Evolutionary conservation across 2,329 filamentous ascomycete species (phyloP), one percentile per base, ranked within the genome.

Genomic region (Fusarium sp.): DNA sequence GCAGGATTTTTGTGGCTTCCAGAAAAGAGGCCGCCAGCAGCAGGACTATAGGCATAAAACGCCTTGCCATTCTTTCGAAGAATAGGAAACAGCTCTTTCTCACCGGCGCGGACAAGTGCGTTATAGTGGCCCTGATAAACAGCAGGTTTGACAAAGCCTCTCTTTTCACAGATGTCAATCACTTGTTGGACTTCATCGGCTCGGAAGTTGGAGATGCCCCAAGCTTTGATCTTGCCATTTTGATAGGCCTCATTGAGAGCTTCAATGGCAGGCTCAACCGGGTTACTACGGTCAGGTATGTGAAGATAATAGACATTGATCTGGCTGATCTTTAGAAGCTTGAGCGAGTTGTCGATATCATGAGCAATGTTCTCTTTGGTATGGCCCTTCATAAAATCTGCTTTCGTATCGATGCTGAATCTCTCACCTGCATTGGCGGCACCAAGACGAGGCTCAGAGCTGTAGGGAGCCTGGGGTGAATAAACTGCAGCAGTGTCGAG

Each of bases 61-160:
- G 81, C 74, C 3, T 87, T 85, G 18, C 77, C 78, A 41, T 84
- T 72, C 59, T 82, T 79, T 6, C 85, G 80, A 16, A 87, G 73
- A 1, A 83, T 56, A 0, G 85, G 83, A 24, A 87, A 81, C 3
- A 87, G 75, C 18, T 82, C 79, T 36, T 79, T 78, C 63, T 88
- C 86, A 11, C 77, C 79, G 6, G 80, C 76, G 48, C 86, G 80
- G 7, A 80, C 79, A 18, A 88, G 75, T 13, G 82, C 78, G 60
- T 87, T 86, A 75, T 88, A 87, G 13, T 83, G 79, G 4, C 86
- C 85, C 70, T 88, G 83, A 66, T 86, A 87, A 7, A 86, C 83
- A 9, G 76, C 79, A 1, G 86, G 86, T 61, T 80, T 81, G 20
- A 85, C 79, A 31, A 77, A 86, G 3, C 81, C 81, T 8, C 82